Evolutionary conservation across 2,329 filamentous ascomycete genomes (phyloP).

Genomic region (Colletotrichum simmondsii): DNA sequence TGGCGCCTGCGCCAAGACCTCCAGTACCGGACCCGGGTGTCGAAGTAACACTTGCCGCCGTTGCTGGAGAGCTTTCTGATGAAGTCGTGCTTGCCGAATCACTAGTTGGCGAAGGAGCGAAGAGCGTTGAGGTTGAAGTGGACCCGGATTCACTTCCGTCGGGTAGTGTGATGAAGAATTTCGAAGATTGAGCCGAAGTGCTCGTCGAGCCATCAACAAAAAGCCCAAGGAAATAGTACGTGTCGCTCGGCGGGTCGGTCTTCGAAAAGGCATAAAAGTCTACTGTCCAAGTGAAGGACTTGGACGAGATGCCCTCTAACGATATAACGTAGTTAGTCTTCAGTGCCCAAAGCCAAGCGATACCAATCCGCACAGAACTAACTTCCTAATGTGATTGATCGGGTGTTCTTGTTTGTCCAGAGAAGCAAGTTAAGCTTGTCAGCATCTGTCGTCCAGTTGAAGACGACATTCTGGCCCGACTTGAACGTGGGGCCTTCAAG

Average conservation of each 20-base stretch:
- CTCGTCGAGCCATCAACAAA: background rate
- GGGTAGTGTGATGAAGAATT: background rate
- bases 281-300: background rate
- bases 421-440: background rate
- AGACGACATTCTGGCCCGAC: background rate
- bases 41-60: too few species aligned
- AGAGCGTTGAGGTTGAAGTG: background rate
- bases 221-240: background rate
- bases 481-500: background rate
- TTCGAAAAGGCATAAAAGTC: background rate
- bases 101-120: background rate
- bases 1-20: background rate
- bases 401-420: background rate
- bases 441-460: background rate
- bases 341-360: background rate
- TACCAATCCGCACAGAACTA: background rate
- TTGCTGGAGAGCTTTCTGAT: background rate
- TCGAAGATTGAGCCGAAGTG: background rate
- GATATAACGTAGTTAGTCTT: background rate
- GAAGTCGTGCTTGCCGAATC: background rate
- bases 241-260: background rate
- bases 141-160: background rate
- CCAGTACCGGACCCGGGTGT: background rate
- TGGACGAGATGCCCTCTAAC: background rate
- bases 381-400: background rate